These are phyloP conservation scores for Exophiala viscosa DNA, from an alignment of 2,329 filamentous ascomycete genomes.

Conservation along the genomic window DNA sequence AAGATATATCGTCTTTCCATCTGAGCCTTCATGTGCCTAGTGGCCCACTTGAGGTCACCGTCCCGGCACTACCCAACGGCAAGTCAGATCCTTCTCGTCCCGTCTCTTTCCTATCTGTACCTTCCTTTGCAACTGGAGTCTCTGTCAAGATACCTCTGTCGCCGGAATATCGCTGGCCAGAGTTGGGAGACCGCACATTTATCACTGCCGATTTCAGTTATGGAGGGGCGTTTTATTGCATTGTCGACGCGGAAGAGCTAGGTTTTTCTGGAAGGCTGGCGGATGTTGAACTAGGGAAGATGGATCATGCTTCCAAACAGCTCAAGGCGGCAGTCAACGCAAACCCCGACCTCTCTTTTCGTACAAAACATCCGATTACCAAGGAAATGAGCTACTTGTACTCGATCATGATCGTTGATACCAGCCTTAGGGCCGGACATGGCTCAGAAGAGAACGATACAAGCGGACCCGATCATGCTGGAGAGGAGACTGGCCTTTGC, in stretches of 20 bases:
- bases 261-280: slow-evolving; percentile 34
- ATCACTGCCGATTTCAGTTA: slow-evolving; percentile 34
- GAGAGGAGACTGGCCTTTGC: slow-evolving; percentile 43
- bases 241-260: slow-evolving; percentile 37
- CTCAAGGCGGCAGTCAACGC: slow-evolving; percentile 34
- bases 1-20: slow-evolving; percentile 25
- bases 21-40: slow-evolving; percentile 46
- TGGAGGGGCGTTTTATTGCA: slow-evolving; percentile 45
- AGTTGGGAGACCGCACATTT: slow-evolving; percentile 28
- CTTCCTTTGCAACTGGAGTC: slow-evolving; percentile 39
- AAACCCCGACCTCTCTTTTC: slow-evolving; percentile 20
- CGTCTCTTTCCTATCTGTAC: slow-evolving; percentile 43
- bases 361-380: slow-evolving; percentile 18
- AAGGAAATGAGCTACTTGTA: slow-evolving; percentile 32
- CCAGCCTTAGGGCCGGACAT: neutral
- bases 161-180: slow-evolving; percentile 36
- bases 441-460: no score
- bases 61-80: slow-evolving; percentile 35
- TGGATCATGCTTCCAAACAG: slow-evolving; percentile 33
- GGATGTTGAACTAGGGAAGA: slow-evolving; percentile 31
- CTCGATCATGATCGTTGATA: slow-evolving; percentile 40
- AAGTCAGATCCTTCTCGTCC: slow-evolving; percentile 37
- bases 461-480: neutral
- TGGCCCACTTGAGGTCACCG: slow-evolving; percentile 41
- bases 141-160: slow-evolving; percentile 34